Base-by-base conservation (phyloP, 331 rosid genomes). In the Dryas integrifolia region DNA sequence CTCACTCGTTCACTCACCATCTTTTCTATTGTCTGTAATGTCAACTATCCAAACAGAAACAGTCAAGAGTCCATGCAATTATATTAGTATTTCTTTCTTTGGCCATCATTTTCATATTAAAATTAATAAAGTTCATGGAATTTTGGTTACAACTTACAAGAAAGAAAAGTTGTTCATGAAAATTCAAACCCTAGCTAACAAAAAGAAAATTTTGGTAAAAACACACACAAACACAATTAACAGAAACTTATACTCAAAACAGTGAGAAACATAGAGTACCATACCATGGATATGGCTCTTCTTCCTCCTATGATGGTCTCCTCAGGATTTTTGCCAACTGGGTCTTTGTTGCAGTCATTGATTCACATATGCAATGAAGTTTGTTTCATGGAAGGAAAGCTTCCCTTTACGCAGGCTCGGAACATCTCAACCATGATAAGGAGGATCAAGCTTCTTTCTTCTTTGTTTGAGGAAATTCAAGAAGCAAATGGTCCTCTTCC, bases 381-480 rank as follows among this genome's bases (percentile, higher is more conserved):
- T 84, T 79, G 76, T 50, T 85, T 85, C 74, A 78, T 76, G 80
- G 96, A 94, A 58, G 96, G 91, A 58, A 88, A 85, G 53, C 72
- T 85, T 52, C 91, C 90, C 6, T 80, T 69, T 24, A 68, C 86
- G 1, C 90, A 94, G 44, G 66, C 47, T 18, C 85, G 86, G 60
- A 91, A 83, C 68, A 79, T 89, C 44, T 86, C 97, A 62, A 81
- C 90, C 78, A 91, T 86, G 96, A 83, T 81, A 77, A 89, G 96
- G 48, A 91, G 92, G 84, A 77, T 89, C 81, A 91, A 83, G 84
- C 92, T 94, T 79, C 96, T 94, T 68, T 87, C 85, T 58, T 88
- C 91, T 43, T 80, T 94, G 82, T 91, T 94, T 73, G 97, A 89
- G 72, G 97, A 91, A 81, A 85, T 94, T 81, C 90, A 83, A 73